Base-by-base conservation (phyloP, 441 rosid genomes). In the Pelargonium australe region DNA sequence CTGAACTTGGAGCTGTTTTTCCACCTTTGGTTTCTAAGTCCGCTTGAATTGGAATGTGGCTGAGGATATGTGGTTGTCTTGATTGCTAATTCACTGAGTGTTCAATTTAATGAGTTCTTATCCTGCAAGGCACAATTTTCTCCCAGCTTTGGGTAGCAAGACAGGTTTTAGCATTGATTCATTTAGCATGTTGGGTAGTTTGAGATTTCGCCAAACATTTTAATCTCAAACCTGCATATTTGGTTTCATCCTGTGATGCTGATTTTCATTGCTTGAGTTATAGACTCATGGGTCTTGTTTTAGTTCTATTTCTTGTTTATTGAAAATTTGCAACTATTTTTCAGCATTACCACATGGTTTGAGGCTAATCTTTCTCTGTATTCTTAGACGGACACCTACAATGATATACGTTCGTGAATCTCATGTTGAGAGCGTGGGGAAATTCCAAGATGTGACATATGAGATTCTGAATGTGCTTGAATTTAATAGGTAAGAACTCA, bases 401-500 rank as follows among this genome's bases (percentile, higher is more conserved):
- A 87, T 64, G 84, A 88, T 95, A 74, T 87, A 87, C 82, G 95
- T 92, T 77, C 94, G 97, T 7, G 97, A 95, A 82, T 95, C 99
- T 74, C 97, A 92, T 65, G 92, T 81, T 72, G 98, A 95, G 81
- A 86, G 84, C 83, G 83, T 95, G 86, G 98, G 99, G 69, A 88
- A 86, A 82, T 71, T 85, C 63, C 93, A 83, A 72, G 97, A 95
- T 64, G 90, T 84, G 63, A 70, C 89, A 17, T 95, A 90, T 82
- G 99, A 95, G 84, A 88, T 95, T 79, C 82, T 95, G 70, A 95
- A 95, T 82, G 99, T 92, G 77, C 94, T 95, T 7, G 99, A 95
- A 83, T 95, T 95, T 79, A 95, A 92, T 80, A 95, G 99, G 98
- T 95, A 13, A 63, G 76, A 70, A 72, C 28, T n/a, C 20, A 40